phyloP scores from a whole-genome alignment of 805 yeast species.

The Pichia insulana region DNA sequence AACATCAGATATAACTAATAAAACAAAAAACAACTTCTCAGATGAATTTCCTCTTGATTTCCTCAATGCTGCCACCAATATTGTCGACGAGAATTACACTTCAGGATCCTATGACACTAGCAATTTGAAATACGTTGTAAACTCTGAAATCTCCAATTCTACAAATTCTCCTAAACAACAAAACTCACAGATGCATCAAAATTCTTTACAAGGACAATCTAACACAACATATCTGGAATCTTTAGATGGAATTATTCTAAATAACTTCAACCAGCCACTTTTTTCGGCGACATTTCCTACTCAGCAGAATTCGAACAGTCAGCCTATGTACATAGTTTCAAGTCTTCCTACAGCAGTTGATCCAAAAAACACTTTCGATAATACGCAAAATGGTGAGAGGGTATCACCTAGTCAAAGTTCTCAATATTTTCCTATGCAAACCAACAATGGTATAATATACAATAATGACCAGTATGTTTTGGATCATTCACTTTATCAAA shows the following conservation, averaged over 20 bases:
- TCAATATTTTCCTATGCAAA: no score
- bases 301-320: not conserved
- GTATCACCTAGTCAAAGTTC: no score
- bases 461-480: not conserved
- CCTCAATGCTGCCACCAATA: not conserved
- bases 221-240: no score
- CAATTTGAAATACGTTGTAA: not conserved
- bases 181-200: no score
- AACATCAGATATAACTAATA: not conserved
- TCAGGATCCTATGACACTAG: not conserved
- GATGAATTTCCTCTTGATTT: slow-evolving; percentile 10
- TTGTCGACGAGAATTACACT: slow-evolving; percentile 1
- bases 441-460: not conserved
- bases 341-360: slow-evolving; percentile 8
- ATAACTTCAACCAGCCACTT: not conserved
- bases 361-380: slow-evolving; percentile 1
- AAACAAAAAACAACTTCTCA: not conserved
- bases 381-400: not conserved
- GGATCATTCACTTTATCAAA: not conserved
- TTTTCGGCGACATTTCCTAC: not conserved
- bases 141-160: no score
- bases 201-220: no score
- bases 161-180: no score
- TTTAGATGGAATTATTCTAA: not conserved
- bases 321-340: slow-evolving; percentile 6